Base-by-base conservation (phyloP, 768 basidiomycete species). In the Tremella fuciformis region DNA sequence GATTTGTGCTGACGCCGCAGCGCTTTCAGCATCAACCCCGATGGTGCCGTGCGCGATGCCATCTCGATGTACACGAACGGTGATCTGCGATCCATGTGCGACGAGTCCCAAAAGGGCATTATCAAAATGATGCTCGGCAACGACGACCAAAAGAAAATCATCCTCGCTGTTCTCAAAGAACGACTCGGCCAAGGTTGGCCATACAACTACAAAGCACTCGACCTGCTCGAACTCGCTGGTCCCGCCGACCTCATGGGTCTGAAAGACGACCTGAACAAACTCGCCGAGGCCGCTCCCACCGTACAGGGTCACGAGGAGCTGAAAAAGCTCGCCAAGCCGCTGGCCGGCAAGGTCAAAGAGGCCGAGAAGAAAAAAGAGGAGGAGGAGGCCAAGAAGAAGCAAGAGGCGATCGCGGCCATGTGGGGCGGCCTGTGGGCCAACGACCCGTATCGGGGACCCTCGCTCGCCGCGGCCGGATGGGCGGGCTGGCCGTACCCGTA, bases 391-490 rank as follows among this genome's bases (percentile, higher is more conserved):
- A 65, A 59, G 51, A 68, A 68, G 53, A 61, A 62, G 37, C 66
- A 70, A 59, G 69, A 62, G 49, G 71, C 69, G 8, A 67, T 73
- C 16, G 50, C 58, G n/a, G 57, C 57, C 11, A 73, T 73, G 69
- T 73, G 71, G 71, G 71, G 71, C 41, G 71, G 71, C 26, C 49
- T 73, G 42, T 73, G 71, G 71, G 59, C 62, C 18, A 69, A 73
- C 51, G 50, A 66, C 46, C 49, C 54, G n/a, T 46, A 46, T 46
- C 6, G 22, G 22, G 42, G 25, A 39, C 56, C 21, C 26, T 19
- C 50, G 55, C 8, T 63, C 13, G 59, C 49, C n/a, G 40, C 37
- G 7, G 55, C 52, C 2, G 71, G 71, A 38, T 73, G 58, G 53
- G 48, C 44, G 50, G 69, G 66, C 1, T 70, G 63, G 61, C 69